phyloP scores from a whole-genome alignment of 2,329 filamentous ascomycete species.

The Fusarium verrucosum region DNA sequence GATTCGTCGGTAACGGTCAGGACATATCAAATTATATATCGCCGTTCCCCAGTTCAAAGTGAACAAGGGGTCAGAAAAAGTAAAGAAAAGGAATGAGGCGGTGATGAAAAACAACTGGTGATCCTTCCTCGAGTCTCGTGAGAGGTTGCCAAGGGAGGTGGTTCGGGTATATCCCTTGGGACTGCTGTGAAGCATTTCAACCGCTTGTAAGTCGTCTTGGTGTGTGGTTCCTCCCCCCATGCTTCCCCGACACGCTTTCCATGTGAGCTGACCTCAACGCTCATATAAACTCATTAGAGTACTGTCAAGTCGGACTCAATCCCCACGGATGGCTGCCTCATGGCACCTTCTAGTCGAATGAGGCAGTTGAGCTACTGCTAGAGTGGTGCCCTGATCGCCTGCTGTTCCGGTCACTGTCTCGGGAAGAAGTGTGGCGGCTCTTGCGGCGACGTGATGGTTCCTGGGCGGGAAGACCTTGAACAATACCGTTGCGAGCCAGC shows the following conservation, averaged over 20 bases:
- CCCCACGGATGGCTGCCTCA: not conserved
- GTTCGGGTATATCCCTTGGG: constrained; percentile 46
- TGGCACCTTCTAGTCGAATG: constrained; percentile 59
- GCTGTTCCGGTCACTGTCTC: constrained; percentile 57
- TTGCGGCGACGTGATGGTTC: constrained; percentile 60
- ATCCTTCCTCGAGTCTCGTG: constrained; percentile 36
- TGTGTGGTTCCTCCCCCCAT: constrained; percentile 28
- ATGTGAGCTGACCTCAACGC: constrained; percentile 22
- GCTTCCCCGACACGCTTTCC: constrained; percentile 22
- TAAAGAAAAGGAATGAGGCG: not conserved
- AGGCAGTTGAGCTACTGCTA: constrained; percentile 70
- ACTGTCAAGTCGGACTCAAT: constrained; percentile 13
- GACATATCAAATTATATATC: constrained; percentile 19
- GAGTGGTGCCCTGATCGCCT: constrained; percentile 67
- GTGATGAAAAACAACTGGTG: constrained; percentile 7
- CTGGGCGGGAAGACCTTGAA: constrained; percentile 70
- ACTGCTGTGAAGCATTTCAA: constrained; percentile 54
- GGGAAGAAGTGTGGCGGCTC: constrained; percentile 61
- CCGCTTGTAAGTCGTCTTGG: constrained; percentile 47
- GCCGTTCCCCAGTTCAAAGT: constrained; percentile 19
- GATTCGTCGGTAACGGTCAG: constrained; percentile 34
- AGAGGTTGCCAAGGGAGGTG: constrained; percentile 40
- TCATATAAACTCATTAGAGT: constrained; percentile 26
- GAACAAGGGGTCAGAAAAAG: constrained; percentile 5
- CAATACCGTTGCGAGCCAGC: constrained; percentile 74